Conservation (phyloP, 257 asterid genomes). For the Solanum ahanhuiri region DNA sequence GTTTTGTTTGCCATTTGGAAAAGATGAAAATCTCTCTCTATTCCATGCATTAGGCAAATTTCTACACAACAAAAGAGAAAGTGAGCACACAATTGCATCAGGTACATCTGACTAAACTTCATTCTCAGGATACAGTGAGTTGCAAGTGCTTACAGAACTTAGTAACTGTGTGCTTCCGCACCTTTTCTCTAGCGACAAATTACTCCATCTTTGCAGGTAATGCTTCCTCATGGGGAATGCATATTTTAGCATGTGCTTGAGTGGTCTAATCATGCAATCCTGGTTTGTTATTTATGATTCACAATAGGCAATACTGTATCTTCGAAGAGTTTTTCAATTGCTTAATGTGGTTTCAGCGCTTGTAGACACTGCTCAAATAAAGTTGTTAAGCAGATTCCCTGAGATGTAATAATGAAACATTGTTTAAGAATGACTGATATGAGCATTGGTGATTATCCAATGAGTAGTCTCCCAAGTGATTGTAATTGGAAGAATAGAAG, state of each 20-base stretch:
- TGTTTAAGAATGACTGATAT: neutral
- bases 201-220: neutral
- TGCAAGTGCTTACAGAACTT: neutral
- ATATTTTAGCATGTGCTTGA: neutral
- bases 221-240: neutral
- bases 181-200: neutral
- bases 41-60: slow-evolving; percentile 96
- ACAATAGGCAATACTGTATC: neutral
- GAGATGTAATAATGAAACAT: neutral
- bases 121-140: neutral
- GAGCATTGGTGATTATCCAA: neutral
- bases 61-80: slow-evolving; percentile 77
- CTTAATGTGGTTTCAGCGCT: neutral
- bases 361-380: neutral
- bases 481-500: neutral
- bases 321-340: neutral
- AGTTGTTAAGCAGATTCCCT: neutral
- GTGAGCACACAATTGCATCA: slow-evolving; percentile 21
- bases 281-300: neutral
- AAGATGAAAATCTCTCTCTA: slow-evolving; percentile 61
- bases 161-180: neutral
- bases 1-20: slow-evolving; percentile 55
- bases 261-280: neutral
- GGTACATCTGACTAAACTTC: slow-evolving; percentile 25
- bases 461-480: neutral